Evolutionary conservation across 2,329 filamentous ascomycete genomes (phyloP), one percentile per base, ranked within the genome.

Genomic region (Trichoderma sp.): DNA sequence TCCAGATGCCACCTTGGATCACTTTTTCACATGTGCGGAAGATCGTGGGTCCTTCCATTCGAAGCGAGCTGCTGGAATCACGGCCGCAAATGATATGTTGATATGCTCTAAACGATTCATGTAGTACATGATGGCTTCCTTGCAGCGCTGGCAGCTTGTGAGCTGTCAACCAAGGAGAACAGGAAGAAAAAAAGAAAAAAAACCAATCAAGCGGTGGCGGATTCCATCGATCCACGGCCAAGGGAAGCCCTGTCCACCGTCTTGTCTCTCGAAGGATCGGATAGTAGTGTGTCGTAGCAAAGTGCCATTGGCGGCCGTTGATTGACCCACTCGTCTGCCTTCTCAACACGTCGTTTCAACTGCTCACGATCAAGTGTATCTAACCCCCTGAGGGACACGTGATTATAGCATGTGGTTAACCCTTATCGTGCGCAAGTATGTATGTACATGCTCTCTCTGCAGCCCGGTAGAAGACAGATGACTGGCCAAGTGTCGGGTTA

Each of bases 141-240:
- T 34, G 56, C 15, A 29, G 34, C 13, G 2, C 19, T 42, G 22
- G 35, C 37, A 48, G 48, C 45, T 63, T 34, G 19, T 68, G 59
- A 64, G 59, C 60, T 63, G 53, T 68, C 67, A 68, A 58, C 19
- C 12, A 50, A 29, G 25, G 25, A 52, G 34, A 25, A n/a, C 10
- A 35, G 25, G 19, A 37, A 39, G 25, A 22, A 25, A 15, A 57
- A 25, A 25, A 25, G 19, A 50, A 50, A 50, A 37, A 39, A 50
- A 50, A 37, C 29, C 48, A 32, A 60, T 25, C 52, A 34, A 57
- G 35, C 63, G 52, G 64, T 61, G 64, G 64, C 64, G 64, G 64
- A 65, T 52, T 67, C 19, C 53, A 52, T 67, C 53, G 25, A 39
- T 53, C 32, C 42, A 56, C 37, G 50, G 50, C 64, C 54, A 53